phyloP scores from a whole-genome alignment of 2,329 filamentous ascomycete genomes.

The Phialophora macrospora region DNA sequence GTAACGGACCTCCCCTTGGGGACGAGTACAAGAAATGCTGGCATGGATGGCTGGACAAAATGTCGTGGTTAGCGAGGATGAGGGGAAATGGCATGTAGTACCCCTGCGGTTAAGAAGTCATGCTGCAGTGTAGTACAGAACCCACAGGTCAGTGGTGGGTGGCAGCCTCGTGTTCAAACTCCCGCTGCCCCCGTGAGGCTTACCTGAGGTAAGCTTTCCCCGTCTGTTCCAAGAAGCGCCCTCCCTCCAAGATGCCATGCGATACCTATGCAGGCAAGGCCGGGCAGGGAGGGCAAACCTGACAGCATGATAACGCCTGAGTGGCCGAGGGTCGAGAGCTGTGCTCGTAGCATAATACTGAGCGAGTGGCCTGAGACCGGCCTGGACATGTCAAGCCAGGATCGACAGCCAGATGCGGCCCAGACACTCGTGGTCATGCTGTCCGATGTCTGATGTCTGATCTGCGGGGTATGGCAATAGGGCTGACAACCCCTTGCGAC shows the following conservation, averaged over 20 bases:
- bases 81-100: background rate
- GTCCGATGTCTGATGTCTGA: too few species aligned
- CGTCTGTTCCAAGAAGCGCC: background rate
- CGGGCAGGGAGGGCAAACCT: background rate
- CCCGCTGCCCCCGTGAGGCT: background rate
- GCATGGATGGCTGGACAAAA: too few species aligned
- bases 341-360: background rate
- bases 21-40: too few species aligned
- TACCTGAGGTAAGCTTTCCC: slow-evolving; percentile 19
- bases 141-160: background rate
- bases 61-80: too few species aligned
- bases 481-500: too few species aligned
- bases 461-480: too few species aligned
- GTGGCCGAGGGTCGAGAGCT: background rate
- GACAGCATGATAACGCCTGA: background rate
- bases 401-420: too few species aligned
- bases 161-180: slow-evolving; percentile 6
- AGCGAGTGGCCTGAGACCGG: background rate
- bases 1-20: too few species aligned
- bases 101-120: background rate
- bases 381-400: background rate
- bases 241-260: background rate
- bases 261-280: background rate
- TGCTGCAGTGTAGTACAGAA: too few species aligned
- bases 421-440: too few species aligned